Evolutionary conservation across 495 filamentous ascomycete species (phyloP).

Genomic region (Neurospora africana): DNA sequence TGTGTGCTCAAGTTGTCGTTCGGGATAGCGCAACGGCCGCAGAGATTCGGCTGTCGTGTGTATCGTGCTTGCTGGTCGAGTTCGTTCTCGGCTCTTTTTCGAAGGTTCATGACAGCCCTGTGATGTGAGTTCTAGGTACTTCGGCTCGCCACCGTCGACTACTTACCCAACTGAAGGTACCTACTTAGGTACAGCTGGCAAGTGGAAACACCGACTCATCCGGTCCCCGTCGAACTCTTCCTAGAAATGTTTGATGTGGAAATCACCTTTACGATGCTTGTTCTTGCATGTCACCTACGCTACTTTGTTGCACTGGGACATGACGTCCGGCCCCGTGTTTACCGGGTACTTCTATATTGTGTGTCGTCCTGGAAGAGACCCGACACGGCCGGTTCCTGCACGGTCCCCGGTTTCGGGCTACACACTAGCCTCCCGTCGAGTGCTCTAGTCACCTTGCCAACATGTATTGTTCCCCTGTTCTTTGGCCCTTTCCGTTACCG

Average conservation of each 20-base stretch:
- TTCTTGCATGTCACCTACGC: background rate
- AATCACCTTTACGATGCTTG: background rate
- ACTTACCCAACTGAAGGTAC: background rate
- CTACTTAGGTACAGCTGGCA: background rate
- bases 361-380: background rate
- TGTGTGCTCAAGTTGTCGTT: background rate
- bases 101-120: background rate
- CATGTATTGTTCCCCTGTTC: background rate
- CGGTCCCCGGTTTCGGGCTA: background rate
- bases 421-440: background rate
- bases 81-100: background rate
- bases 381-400: background rate
- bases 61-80: background rate
- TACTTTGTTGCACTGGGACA: background rate
- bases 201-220: background rate
- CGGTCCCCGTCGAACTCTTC: background rate
- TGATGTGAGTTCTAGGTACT: background rate
- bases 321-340: background rate
- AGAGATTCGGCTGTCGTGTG: background rate
- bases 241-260: background rate
- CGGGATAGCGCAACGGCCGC: background rate
- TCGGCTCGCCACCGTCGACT: background rate
- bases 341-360: background rate
- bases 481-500: background rate
- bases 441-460: background rate